A percentile compares a stretch with the other conserved stretches of the same genome.
Evolutionary conservation across 2,329 filamentous ascomycete species (phyloP).

Genomic region (Graphium sp.): DNA sequence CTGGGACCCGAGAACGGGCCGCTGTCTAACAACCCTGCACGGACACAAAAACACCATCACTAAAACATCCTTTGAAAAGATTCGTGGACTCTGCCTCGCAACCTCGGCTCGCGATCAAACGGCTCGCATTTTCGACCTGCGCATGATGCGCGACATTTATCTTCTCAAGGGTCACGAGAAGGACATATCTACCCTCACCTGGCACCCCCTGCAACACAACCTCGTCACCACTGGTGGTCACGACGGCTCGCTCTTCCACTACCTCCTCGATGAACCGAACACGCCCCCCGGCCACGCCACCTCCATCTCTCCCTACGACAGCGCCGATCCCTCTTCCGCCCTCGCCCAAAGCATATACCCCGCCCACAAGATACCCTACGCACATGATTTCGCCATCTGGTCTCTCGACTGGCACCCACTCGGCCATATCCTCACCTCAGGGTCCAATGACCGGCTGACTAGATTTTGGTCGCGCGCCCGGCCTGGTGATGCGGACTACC

Average conservation of each 20-base stretch:
- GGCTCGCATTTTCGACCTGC: conserved; percentile 81
- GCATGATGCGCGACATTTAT: conserved; percentile 97
- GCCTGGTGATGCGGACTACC: conserved; percentile 70
- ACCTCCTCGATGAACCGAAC: conserved; percentile 90
- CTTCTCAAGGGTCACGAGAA: conserved; percentile 90
- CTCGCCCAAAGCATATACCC: conserved; percentile 85
- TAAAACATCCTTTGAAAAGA: conserved; percentile 77
- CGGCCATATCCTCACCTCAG: conserved; percentile 86
- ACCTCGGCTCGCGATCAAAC: conserved; percentile 90
- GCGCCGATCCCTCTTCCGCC: conserved; percentile 59
- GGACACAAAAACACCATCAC: conserved; percentile 97
- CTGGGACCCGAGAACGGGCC: conserved; percentile 87
- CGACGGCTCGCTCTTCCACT: conserved; percentile 82
- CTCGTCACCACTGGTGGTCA: conserved; percentile 80
- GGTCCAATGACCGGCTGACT: conserved; percentile 91
- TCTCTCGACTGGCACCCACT: conserved; percentile 95
- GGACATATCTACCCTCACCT: conserved; percentile 80
- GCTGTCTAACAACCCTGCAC: conserved; percentile 84
- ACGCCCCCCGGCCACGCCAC: conserved; percentile 56
- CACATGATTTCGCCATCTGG: conserved; percentile 94
- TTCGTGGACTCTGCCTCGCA: conserved; percentile 69
- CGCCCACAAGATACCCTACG: conserved; percentile 70
- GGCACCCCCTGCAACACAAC: conserved; percentile 85
- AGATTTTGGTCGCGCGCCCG: conserved; percentile 89
- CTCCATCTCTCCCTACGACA: conserved; percentile 71